phyloP scores from a whole-genome alignment of 139 green algal species.

The Zygnema circumcarinatum region DNA sequence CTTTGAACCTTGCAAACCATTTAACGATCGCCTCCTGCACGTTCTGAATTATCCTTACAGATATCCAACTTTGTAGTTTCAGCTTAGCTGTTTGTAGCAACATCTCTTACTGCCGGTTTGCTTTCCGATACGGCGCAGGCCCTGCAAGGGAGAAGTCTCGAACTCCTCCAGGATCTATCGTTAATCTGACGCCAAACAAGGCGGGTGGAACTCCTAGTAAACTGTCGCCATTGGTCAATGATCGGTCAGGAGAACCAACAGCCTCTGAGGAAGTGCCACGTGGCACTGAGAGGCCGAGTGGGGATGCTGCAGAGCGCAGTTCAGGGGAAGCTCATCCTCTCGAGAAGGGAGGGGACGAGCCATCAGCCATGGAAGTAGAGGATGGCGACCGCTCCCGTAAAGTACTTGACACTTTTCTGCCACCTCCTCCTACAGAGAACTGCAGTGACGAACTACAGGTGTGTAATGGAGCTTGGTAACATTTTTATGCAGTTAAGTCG shows the following conservation, averaged over 20 bases:
- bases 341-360: not conserved
- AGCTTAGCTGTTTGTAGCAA: no score
- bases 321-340: not conserved
- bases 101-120: no score
- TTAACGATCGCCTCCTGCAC: no score
- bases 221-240: not conserved
- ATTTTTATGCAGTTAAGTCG: not conserved
- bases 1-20: no score
- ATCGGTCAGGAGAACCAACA: not conserved
- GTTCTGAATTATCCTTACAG: no score
- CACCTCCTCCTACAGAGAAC: conserved; percentile 10
- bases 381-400: not conserved
- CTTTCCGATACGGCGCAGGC: no score
- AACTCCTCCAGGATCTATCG: not conserved
- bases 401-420: conserved; percentile 14
- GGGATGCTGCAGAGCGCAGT: not conserved
- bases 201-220: not conserved
- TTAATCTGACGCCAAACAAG: not conserved
- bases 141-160: not conserved
- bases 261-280: not conserved
- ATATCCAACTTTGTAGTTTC: no score
- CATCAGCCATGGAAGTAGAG: not conserved
- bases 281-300: not conserved
- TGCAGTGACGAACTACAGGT: conserved; percentile 31
- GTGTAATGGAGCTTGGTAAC: not conserved